Evolutionary conservation across 352 stramenopile species (phyloP).

Genomic region (Phytopythium chamaehyphon): DNA sequence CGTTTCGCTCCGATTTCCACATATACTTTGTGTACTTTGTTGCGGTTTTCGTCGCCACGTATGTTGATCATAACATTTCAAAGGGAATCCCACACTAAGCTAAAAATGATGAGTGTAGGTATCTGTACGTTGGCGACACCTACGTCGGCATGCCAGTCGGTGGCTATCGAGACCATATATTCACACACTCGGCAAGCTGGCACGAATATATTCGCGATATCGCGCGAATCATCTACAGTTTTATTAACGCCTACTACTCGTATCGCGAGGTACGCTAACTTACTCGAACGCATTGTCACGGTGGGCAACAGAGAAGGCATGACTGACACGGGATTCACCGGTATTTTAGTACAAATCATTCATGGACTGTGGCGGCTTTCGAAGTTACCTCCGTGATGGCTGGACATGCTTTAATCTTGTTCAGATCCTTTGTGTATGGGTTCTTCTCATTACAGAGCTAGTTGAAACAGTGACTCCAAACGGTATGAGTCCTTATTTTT

Average conservation of each 20-base stretch:
- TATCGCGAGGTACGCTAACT: conserved; percentile 44
- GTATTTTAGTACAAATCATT: conserved; percentile 30
- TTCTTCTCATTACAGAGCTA: conserved; percentile 52
- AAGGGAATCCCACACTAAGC: not conserved
- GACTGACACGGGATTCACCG: not conserved
- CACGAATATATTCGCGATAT: conserved; percentile 59
- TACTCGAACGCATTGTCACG: not conserved
- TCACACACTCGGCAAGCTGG: conserved; percentile 26
- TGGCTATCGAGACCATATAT: conserved; percentile 61
- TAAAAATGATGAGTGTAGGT: conserved; percentile 22
- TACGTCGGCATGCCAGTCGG: conserved; percentile 66
- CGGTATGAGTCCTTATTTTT: too few species aligned
- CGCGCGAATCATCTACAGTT: conserved; percentile 46
- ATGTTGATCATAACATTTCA: conserved; percentile 6
- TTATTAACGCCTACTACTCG: conserved; percentile 71
- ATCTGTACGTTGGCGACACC: conserved; percentile 69
- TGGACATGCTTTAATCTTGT: conserved; percentile 81
- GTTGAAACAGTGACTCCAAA: conserved; percentile 29
- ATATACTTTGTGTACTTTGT: conserved; percentile 78
- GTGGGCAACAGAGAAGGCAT: too few species aligned
- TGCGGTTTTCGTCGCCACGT: conserved; percentile 73
- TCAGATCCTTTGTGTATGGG: conserved; percentile 68
- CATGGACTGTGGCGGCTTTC: conserved; percentile 43
- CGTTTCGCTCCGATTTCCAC: conserved; percentile 70
- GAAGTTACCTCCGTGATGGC: conserved; percentile 58